Evolutionary conservation across 495 filamentous ascomycete species (phyloP), one percentile per base, ranked within the genome.

Genomic region (Penicillium coprophilum): DNA sequence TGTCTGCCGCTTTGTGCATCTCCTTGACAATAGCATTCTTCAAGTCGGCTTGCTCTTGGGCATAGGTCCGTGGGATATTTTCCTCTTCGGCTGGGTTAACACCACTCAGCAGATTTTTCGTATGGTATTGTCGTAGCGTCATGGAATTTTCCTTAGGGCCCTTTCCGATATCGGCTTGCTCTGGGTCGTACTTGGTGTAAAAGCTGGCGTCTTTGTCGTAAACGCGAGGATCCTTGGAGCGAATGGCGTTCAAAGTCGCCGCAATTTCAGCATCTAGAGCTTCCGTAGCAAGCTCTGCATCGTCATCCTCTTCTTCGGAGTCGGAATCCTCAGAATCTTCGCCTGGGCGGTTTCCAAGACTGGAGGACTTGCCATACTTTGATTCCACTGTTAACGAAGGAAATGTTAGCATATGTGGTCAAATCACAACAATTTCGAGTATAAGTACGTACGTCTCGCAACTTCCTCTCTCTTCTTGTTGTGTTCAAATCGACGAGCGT

Each of bases 391-490:
- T 55, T 59, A 0, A 52, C 9, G 13, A 41, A 50, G 19, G 15
- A 2, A 20, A 43, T 9, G 38, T 46, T 34, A 48, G 24, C 19
- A 50, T 66, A 13, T 47, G 10, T 4, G 28, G 3, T 10, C 0
- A 11, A 50, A 24, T 6, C 3, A 21, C 21, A 21, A 17, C 12
- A 43, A 41, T 39, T 40, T 24, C 38, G 20, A 10, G 4, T 30
- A 48, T 50, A 57, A 32, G 50, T 17, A 80, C 85, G 76, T 74
- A 93, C 92, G 72, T 66, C 85, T 81, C n/a, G 88, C 83, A 51
- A 87, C 77, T 67, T 98, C 94, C 72, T 94, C 91, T 27, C 94
- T 84, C 75, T 93, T 94, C 77, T 97, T 96, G 75, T 98, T 98
- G 68, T 96, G 80, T 70, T 97, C 92, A 63, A 97, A 97, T 36